Evolutionary conservation across 305 asterid genomes (phyloP), one percentile per base, ranked within the genome.

Genomic region (Fraxinus baroniana): DNA sequence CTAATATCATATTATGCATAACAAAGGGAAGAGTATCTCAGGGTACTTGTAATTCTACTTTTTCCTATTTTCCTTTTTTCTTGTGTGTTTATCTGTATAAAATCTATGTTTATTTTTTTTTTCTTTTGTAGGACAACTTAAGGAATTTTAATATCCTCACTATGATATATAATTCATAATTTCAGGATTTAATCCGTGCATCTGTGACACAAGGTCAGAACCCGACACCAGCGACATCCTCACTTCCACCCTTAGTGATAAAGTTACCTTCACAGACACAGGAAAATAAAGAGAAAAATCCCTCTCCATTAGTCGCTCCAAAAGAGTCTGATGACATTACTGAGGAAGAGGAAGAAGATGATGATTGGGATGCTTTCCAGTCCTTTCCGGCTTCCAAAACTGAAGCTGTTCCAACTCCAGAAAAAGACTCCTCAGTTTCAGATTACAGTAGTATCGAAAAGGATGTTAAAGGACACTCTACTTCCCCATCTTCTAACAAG

Each of bases 291-390:
- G 86, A 82, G 84, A 88, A 80, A 74, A 84, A 37, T 62, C 36
- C 89, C 74, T 85, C 77, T 82, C 91, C 93, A 79, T 68, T 87
- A 77, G 81, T 84, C 57, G 85, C 87, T 36, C 88, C 88, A 79
- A 85, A 78, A 52, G 93, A 89, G 80, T 78, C 85, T 83, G 87
- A 83, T 73, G 85, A 87, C 80, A 85, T 76, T 26, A 81, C 15
- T 28, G 93, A 87, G 82, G 91, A 87, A 49, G 91, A 89, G 24
- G 93, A 88, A 33, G 98, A 90, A 1, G 97, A 94, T 0, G 98
- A 94, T 49, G 99, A 97, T 84, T 97, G 99, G 99, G 98, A 97
- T 84, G 91, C 95, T 83, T 97, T 94, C 89, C 99, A 97, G 88
- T 97, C 99, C 35, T 94, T 97, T 88, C 93, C 99, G 75, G 94